phyloP scores from a whole-genome alignment of 2,329 filamentous ascomycete species.

The Colletotrichum echinochloae region DNA sequence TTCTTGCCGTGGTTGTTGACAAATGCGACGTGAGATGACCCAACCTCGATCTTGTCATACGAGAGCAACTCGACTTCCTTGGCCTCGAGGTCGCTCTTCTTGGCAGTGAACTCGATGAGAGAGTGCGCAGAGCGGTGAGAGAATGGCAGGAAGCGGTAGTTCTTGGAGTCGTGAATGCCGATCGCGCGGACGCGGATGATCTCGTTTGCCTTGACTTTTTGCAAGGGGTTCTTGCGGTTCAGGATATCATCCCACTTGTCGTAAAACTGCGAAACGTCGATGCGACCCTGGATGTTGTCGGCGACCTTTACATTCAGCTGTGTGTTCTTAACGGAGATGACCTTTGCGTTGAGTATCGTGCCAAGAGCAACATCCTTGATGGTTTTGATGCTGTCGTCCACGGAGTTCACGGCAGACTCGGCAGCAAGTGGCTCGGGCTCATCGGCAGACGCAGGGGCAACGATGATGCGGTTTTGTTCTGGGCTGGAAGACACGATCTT shows the following conservation, averaged over 20 bases:
- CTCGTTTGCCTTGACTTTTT: conserved; percentile 77
- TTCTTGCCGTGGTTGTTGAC: conserved; percentile 89
- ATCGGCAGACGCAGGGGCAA: conserved; percentile 62
- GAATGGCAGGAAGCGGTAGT: conserved; percentile 91
- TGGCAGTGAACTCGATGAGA: conserved; percentile 89
- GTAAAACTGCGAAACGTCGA: conserved; percentile 92
- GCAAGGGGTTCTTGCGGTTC: conserved; percentile 84
- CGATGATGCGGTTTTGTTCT: conserved; percentile 75
- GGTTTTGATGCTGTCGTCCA: conserved; percentile 73
- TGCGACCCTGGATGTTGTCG: conserved; percentile 89
- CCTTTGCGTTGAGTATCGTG: conserved; percentile 78
- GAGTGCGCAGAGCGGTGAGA: conserved; percentile 85
- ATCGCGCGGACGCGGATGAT: conserved; percentile 81
- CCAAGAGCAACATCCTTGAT: conserved; percentile 82
- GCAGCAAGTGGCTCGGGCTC: conserved; percentile 46
- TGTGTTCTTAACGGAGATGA: conserved; percentile 88
- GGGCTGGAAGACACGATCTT: conserved; percentile 80
- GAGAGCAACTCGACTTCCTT: conserved; percentile 65
- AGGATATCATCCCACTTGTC: conserved; percentile 88
- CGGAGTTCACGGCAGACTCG: conserved; percentile 56
- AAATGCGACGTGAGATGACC: conserved; percentile 81
- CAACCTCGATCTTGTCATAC: conserved; percentile 78
- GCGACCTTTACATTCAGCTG: conserved; percentile 92
- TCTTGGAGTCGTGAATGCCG: conserved; percentile 89
- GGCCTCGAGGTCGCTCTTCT: conserved; percentile 72